Base-by-base conservation (phyloP, 2,329 filamentous ascomycete species). In the Neodidymelliopsis sp. region DNA sequence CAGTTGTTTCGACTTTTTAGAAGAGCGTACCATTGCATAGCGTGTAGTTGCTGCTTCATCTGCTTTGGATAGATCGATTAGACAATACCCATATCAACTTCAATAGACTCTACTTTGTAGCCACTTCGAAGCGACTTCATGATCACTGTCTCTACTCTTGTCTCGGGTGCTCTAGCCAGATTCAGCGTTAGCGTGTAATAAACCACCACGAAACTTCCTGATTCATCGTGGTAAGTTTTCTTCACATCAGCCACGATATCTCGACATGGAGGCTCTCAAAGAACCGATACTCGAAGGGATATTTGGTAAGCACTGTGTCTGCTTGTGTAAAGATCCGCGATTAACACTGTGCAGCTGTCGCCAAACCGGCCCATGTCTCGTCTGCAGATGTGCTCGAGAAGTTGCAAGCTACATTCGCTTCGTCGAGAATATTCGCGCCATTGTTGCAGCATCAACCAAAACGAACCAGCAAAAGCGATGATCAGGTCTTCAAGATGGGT, bases 401-500 rank as follows among this genome's bases (percentile, higher is more conserved):
- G 31, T 49, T 66, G 4, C 63, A 66, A 15, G 25, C 46, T 13
- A 39, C 53, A 6, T 66, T 66, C 27, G 61, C 58, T 1, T 4
- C 49, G 4, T 66, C 60, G 12, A 34, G 22, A 18, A 56, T 46
- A 6, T 65, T 66, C 29, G 53, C 54, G 10, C 48, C 61, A 16
- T 45, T 66, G 2, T 35, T 53, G 12, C 31, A 27, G 4, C 31
- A 35, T 4, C 63, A 66, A 8, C 63, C 63, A 2, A 55, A 59
- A 25, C 44, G 63, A 10, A 53, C 57, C 3, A 63, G 56, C 28
- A 62, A 65, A 48, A 45, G 41, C 9, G 46, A 57, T 24, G 55
- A 57, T 10, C 56, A 61, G 13, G 56, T 59, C 11, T 69, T 70
- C 46, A 62, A 55, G 16, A 54, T 70, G 34, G 66, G 66, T 3